Base-by-base conservation (phyloP, 2,329 filamentous ascomycete species). In the Diplodia sapinea region DNA sequence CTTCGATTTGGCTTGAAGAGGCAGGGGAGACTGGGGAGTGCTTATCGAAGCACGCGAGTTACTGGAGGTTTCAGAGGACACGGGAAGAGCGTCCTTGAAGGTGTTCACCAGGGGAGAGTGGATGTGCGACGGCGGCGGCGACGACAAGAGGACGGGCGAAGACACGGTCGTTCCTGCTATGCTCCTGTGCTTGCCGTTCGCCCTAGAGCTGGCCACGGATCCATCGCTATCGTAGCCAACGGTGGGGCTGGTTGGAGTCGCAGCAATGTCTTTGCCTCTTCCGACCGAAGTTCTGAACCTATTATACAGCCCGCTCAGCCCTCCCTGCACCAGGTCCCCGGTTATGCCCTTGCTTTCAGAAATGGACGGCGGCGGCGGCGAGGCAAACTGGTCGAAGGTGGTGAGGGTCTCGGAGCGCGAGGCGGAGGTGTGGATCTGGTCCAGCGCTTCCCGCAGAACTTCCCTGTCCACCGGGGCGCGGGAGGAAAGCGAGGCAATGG, bases 311-410 rank as follows among this genome's bases (percentile, higher is more conserved):
- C 94, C 93, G 75, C 91, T 96, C 56, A 98, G 83, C 4, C 94
- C 93, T 78, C 94, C 91, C 70, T 95, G 92, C 26, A 95, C 88
- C 50, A 91, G 79, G 68, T 96, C 93, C 31, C 88, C 87, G 0
- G 89, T 84, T 47, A 92, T 82, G 9, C 86, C 86, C 76, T 92
- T 93, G 68, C 83, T 87, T 73, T 96, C 93, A 29, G 84, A 79
- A 15, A 82, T 80, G 1, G 85, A 82, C 1, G 87, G 81, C 1
- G 86, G 83, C 0, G 91, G 89, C 5, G 89, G 89, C 0, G 90
- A 86, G 0, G 91, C 91, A 74, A 96, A 94, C 75, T 97, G 94
- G 79, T 96, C 96, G 80, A 98, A 98, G 9, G 93, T 96, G 2
- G 94, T 98, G 57, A 98, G 84, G 40, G 89, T 87, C 70, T 91